Evolutionary conservation across 352 stramenopile genomes (phyloP).

Genomic region (Peronospora farinosa): DNA sequence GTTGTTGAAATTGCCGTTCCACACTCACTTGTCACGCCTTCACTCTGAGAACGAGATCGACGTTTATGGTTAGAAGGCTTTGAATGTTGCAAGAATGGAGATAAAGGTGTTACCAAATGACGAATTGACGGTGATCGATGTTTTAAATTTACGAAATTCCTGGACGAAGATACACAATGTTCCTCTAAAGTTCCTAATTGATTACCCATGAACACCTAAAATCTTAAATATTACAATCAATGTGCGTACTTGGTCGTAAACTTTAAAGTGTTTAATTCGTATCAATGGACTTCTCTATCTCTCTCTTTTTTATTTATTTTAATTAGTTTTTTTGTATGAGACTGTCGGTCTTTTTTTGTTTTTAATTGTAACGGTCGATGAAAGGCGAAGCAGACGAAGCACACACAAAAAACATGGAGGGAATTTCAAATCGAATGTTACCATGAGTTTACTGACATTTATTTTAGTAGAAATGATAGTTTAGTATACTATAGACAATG

Average conservation of each 20-base stretch:
- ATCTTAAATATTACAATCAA: no score
- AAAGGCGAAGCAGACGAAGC: slow-evolving; percentile 24
- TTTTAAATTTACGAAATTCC: slow-evolving; percentile 15
- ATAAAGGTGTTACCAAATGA: slow-evolving; percentile 17
- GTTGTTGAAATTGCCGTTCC: slow-evolving; percentile 23
- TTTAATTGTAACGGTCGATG: slow-evolving; percentile 19
- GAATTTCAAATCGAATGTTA: slow-evolving; percentile 25
- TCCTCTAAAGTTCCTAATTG: slow-evolving; percentile 9
- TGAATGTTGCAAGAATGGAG: slow-evolving; percentile 6
- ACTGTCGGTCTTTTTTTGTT: slow-evolving; percentile 14
- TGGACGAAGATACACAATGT: slow-evolving; percentile 11
- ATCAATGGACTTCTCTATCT: no score
- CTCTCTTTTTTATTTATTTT: no score
- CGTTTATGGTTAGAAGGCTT: slow-evolving; percentile 14
- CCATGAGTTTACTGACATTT: slow-evolving; percentile 12
- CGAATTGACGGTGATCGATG: slow-evolving; percentile 10
- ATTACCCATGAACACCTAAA: slow-evolving; percentile 34
- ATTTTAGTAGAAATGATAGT: background rate
- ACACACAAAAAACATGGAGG: slow-evolving; percentile 16
- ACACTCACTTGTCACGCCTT: slow-evolving; percentile 33
- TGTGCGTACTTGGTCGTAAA: slow-evolving; percentile 15
- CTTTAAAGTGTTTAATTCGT: slow-evolving; percentile 21
- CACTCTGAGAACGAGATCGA: slow-evolving; percentile 24
- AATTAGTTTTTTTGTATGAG: no score
- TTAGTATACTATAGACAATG: background rate